phyloP scores from a whole-genome alignment of 2,329 filamentous ascomycete genomes.

The Exophiala oligosperma region DNA sequence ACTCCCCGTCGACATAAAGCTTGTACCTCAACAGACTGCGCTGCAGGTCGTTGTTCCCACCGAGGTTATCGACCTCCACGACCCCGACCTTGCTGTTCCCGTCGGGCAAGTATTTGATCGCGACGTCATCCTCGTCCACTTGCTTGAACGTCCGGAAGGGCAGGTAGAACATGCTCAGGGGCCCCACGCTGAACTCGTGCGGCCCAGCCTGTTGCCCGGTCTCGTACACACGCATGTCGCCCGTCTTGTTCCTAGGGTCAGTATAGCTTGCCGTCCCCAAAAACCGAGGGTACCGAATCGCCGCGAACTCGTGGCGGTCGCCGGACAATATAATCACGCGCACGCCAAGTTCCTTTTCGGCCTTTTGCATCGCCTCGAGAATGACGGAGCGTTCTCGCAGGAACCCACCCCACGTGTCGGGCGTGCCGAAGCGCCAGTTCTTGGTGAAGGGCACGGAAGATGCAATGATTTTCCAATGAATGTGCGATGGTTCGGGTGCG shows the following conservation, averaged over 20 bases:
- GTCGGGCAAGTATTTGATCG: constrained; percentile 77
- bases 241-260: not conserved
- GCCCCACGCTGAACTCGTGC: constrained; percentile 89
- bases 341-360: constrained; percentile 66
- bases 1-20: constrained; percentile 77
- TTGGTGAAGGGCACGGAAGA: constrained; percentile 94
- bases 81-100: constrained; percentile 89
- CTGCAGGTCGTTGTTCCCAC: constrained; percentile 42
- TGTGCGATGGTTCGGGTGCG: constrained; percentile 69
- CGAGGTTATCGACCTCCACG: constrained; percentile 65
- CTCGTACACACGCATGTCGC: constrained; percentile 11
- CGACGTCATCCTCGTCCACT: constrained; percentile 76
- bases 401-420: constrained; percentile 95
- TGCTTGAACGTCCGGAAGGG: constrained; percentile 82
- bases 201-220: constrained; percentile 45
- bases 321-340: constrained; percentile 85
- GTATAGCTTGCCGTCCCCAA: constrained; percentile 22
- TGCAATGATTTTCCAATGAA: constrained; percentile 91
- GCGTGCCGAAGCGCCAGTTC: constrained; percentile 87
- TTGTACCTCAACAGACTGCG: constrained; percentile 73
- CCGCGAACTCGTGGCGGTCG: constrained; percentile 95
- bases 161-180: constrained; percentile 90
- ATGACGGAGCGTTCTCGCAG: constrained; percentile 74
- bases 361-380: constrained; percentile 90
- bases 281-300: constrained; percentile 68